Evolutionary conservation across 306 rosid genomes (phyloP).

Genomic region (Cucurbita ficifolia): DNA sequence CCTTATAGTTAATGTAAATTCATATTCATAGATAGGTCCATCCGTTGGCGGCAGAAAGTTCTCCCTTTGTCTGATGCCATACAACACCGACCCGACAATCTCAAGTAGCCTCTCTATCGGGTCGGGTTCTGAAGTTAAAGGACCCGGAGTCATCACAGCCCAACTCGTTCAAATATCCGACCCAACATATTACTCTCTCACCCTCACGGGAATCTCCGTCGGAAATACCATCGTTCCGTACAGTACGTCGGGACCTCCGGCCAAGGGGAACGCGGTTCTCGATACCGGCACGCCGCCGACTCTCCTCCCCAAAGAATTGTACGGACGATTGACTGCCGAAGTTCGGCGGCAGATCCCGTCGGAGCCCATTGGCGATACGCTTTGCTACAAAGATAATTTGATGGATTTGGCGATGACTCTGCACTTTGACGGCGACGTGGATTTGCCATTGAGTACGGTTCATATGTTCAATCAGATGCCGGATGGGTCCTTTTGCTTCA

Average conservation of each 20-base stretch:
- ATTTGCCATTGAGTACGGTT: not conserved
- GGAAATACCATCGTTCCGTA: not conserved
- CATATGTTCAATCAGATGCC: not conserved
- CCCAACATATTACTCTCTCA: conserved; percentile 9
- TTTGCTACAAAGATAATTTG: not conserved
- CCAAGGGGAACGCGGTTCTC: conserved; percentile 14
- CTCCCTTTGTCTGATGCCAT: conserved; percentile 36
- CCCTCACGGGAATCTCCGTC: conserved; percentile 19
- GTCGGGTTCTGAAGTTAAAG: conserved; percentile 12
- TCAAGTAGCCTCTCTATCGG: conserved; percentile 18
- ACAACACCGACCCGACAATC: not conserved
- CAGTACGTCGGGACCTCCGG: not conserved
- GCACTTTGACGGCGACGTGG: not conserved
- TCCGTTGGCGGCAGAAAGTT: conserved; percentile 22
- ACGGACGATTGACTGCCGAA: conserved; percentile 4
- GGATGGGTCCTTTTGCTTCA: conserved; percentile 20
- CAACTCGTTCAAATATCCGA: not conserved
- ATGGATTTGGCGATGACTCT: not conserved
- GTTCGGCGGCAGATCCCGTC: not conserved
- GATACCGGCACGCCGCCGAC: conserved; percentile 27
- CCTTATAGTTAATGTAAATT: not conserved
- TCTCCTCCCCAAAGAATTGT: not conserved
- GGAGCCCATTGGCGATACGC: not conserved
- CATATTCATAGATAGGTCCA: not conserved
- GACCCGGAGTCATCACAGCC: conserved; percentile 11